Percentiles rank a stretch among this genome's conserved stretches.
These are phyloP conservation scores for Phytophthora uliginosa DNA, from an alignment of 352 stramenopile genomes.

Conservation along the genomic window DNA sequence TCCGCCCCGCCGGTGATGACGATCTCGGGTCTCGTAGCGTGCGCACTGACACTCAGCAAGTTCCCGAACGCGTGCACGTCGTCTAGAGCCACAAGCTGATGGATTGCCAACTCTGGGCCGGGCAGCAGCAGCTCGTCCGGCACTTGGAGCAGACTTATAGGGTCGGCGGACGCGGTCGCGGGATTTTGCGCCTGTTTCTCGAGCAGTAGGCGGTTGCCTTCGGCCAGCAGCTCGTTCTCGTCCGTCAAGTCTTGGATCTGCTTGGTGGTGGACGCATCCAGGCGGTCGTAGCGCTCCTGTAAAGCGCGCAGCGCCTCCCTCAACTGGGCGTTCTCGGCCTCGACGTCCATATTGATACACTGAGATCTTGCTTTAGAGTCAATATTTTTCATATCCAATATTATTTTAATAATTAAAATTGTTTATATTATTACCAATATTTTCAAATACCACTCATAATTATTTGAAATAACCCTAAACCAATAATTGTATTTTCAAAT, in stretches of 20 bases:
- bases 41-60: constrained; percentile 67
- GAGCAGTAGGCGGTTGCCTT: constrained; percentile 76
- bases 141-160: constrained; percentile 46
- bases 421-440: no score
- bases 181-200: constrained; percentile 48
- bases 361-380: not conserved
- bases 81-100: constrained; percentile 44
- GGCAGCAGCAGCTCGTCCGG: constrained; percentile 81
- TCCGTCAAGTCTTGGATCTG: constrained; percentile 71
- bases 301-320: constrained; percentile 51
- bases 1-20: constrained; percentile 79
- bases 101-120: constrained; percentile 43
- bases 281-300: constrained; percentile 60
- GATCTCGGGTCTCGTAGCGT: constrained; percentile 46
- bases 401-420: no score
- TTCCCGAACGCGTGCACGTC: constrained; percentile 76
- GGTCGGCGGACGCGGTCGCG: constrained; percentile 1
- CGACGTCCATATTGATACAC: constrained; percentile 37
- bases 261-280: constrained; percentile 40
- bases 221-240: constrained; percentile 79
- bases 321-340: constrained; percentile 61
- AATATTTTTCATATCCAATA: no score
- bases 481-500: no score
- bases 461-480: no score
- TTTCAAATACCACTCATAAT: no score